These are phyloP conservation scores for Centella asiatica DNA, from an alignment of 129 eudicot genomes.

Conservation along the genomic window DNA sequence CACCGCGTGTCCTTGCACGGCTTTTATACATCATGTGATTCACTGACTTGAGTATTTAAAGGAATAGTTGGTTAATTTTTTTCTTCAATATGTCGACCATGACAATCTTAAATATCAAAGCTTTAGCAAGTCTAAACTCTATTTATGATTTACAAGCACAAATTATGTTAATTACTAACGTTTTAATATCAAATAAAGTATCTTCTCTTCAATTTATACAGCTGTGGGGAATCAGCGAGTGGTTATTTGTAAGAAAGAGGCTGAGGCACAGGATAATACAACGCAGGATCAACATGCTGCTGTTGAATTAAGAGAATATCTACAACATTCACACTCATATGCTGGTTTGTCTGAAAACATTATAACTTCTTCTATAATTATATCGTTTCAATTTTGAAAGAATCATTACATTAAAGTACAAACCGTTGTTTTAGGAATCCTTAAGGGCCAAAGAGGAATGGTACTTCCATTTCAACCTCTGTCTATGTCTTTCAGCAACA, in stretches of 20 bases:
- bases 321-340: constrained; percentile 62
- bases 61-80: not conserved
- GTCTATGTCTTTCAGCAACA: constrained; percentile 69
- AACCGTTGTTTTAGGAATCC: constrained; percentile 19
- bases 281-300: constrained; percentile 23
- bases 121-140: not conserved
- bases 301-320: constrained; percentile 54
- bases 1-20: too few species aligned
- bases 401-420: not conserved
- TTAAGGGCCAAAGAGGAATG: constrained; percentile 55
- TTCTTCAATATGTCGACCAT: not conserved
- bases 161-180: not conserved
- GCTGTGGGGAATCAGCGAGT: constrained; percentile 58
- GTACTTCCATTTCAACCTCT: constrained; percentile 94
- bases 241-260: constrained; percentile 24
- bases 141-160: not conserved
- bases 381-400: not conserved
- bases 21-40: not conserved
- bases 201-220: constrained; percentile 13
- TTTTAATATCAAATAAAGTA: not conserved
- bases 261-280: constrained; percentile 23
- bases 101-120: not conserved
- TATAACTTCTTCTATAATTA: not conserved
- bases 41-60: too few species aligned
- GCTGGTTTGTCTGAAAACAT: constrained; percentile 33